A percentile compares a stretch with the other conserved stretches of the same genome.
phyloP scores from a whole-genome alignment of 768 basidiomycete genomes.

The Mycena crocata region DNA sequence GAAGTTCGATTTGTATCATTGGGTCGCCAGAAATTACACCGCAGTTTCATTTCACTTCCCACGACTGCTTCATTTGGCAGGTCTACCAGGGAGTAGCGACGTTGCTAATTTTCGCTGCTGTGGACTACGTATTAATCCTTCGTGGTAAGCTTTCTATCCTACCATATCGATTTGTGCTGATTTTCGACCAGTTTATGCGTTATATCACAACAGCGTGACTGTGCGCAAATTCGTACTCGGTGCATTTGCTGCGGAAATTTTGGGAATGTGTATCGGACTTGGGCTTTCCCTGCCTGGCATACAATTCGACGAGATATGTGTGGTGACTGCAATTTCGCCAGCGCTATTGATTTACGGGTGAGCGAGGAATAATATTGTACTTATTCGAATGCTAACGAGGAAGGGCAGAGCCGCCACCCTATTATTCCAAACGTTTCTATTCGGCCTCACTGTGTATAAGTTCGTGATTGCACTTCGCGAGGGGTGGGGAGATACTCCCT shows the following conservation, averaged over 20 bases:
- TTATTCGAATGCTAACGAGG: not conserved
- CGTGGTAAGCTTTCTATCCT: conserved; percentile 43
- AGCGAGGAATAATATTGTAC: conserved; percentile 13
- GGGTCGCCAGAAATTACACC: conserved; percentile 49
- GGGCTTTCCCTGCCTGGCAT: conserved; percentile 45
- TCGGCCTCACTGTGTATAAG: conserved; percentile 52
- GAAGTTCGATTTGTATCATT: conserved; percentile 47
- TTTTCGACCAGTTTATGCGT: conserved; percentile 50
- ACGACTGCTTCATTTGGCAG: conserved; percentile 58
- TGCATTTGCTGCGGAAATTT: conserved; percentile 45
- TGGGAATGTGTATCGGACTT: conserved; percentile 45
- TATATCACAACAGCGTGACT: conserved; percentile 50
- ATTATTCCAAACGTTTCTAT: conserved; percentile 53
- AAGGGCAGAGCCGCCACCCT: conserved; percentile 42
- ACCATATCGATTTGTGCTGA: conserved; percentile 10
- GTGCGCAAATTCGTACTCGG: conserved; percentile 42
- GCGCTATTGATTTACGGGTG: conserved; percentile 49
- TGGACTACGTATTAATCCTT: conserved; percentile 55
- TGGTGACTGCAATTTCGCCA: conserved; percentile 41
- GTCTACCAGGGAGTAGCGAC: conserved; percentile 54
- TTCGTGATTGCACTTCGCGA: conserved; percentile 46
- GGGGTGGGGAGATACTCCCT: conserved; percentile 55
- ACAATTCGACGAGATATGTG: conserved; percentile 48
- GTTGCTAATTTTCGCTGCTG: conserved; percentile 41
- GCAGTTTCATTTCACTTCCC: conserved; percentile 48